These are phyloP conservation scores for Plasmodium fragile DNA, from an alignment of 169 alveolate genomes.

Conservation along the genomic window DNA sequence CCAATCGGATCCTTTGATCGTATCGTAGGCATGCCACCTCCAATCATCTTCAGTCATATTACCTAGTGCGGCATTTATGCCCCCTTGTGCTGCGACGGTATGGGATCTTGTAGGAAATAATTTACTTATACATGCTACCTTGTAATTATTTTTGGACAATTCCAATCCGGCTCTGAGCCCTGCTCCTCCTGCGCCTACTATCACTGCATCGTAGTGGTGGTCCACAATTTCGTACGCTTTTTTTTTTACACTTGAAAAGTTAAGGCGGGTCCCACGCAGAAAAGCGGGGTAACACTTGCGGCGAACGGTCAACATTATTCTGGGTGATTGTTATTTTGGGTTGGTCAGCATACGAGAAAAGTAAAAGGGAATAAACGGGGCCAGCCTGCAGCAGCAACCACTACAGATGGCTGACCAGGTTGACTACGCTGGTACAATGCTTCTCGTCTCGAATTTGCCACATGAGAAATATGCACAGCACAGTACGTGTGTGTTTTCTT, in stretches of 20 bases:
- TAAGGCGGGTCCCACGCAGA: background rate
- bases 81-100: slow-evolving; percentile 99
- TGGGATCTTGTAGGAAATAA: slow-evolving; percentile 98
- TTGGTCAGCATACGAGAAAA: background rate
- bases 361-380: background rate
- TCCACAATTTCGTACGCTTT: slow-evolving; percentile 91
- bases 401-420: background rate
- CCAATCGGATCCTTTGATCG: slow-evolving; percentile 99
- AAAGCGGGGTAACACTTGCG: slow-evolving; percentile 3
- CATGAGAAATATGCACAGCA: background rate
- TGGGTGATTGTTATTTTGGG: background rate
- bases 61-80: slow-evolving; percentile 95
- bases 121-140: slow-evolving; percentile 95
- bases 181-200: slow-evolving; percentile 99
- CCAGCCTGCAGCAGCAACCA: background rate
- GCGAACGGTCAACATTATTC: background rate
- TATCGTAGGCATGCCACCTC: slow-evolving; percentile 99
- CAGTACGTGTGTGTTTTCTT: background rate
- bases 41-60: slow-evolving; percentile 98
- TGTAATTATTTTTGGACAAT: slow-evolving; percentile 88
- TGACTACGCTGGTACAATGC: background rate
- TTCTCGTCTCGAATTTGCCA: background rate
- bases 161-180: slow-evolving; percentile 98
- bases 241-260: slow-evolving; percentile 28
- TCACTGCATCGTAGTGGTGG: slow-evolving; percentile 97